These are phyloP conservation scores for Striga hermonthica DNA, from an alignment of 305 asterid species.

Conservation along the genomic window DNA sequence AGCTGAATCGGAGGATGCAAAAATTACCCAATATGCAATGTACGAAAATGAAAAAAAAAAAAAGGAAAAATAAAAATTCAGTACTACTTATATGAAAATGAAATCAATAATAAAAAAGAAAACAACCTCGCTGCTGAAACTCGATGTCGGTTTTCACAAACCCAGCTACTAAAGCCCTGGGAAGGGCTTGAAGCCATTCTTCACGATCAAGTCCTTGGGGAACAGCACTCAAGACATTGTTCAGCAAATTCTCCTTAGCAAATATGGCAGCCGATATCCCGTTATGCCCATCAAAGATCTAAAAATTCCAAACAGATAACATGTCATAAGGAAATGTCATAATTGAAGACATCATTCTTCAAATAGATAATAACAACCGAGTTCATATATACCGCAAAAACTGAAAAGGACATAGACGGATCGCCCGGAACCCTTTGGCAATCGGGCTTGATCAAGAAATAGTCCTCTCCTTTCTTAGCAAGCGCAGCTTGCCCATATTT, in stretches of 20 bases:
- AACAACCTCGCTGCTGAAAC: slow-evolving; percentile 79
- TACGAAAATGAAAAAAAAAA: not conserved
- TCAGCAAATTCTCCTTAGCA: slow-evolving; percentile 78
- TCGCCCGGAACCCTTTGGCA: slow-evolving; percentile 66
- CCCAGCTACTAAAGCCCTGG: slow-evolving; percentile 88
- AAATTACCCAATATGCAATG: not conserved
- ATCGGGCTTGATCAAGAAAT: slow-evolving; percentile 61
- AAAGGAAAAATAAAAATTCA: not conserved
- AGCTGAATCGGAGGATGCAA: slow-evolving; percentile 28
- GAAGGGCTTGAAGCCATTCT: slow-evolving; percentile 91
- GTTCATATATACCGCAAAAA: slow-evolving; percentile 68
- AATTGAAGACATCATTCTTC: slow-evolving; percentile 7
- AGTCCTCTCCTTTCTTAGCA: slow-evolving; percentile 97
- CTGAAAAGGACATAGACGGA: slow-evolving; percentile 66
- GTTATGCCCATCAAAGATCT: slow-evolving; percentile 98
- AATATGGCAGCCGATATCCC: slow-evolving; percentile 98
- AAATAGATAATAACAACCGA: slow-evolving; percentile 2
- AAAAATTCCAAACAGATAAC: slow-evolving; percentile 22
- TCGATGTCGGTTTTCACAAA: slow-evolving; percentile 91
- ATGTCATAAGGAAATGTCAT: slow-evolving; percentile 13
- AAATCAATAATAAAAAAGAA: slow-evolving; percentile 25
- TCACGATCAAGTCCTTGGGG: slow-evolving; percentile 69
- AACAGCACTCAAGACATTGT: slow-evolving; percentile 77
- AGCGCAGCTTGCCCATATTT: slow-evolving; percentile 79
- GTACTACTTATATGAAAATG: not conserved